A percentile compares a stretch with the other conserved stretches of the same genome.
phyloP scores from a whole-genome alignment of 164 flowering plant genomes.

The Kalanchoe fedtschenkoi region DNA sequence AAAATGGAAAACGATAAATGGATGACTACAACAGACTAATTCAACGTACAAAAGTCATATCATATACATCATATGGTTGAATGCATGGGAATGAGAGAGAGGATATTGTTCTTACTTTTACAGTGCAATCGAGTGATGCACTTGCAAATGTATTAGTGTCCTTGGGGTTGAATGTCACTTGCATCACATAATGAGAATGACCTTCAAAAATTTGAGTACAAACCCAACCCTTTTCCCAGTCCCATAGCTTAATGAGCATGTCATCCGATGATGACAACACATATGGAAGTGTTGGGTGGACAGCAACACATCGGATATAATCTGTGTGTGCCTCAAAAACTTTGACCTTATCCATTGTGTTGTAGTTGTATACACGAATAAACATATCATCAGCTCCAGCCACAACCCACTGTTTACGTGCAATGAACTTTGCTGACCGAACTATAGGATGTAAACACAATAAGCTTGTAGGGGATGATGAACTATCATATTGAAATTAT shows the following conservation, averaged over 20 bases:
- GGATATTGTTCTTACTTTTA: constrained; percentile 43
- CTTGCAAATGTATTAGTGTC: constrained; percentile 95
- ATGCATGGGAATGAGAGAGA: neutral
- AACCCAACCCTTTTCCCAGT: constrained; percentile 92
- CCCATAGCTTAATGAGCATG: constrained; percentile 92
- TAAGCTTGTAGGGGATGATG: neutral
- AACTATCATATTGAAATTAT: neutral
- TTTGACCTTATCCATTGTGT: constrained; percentile 90
- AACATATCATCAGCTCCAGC: constrained; percentile 96
- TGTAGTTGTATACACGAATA: constrained; percentile 93
- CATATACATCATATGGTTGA: neutral
- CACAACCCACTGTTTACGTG: constrained; percentile 93
- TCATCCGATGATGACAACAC: constrained; percentile 93
- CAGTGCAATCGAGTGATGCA: constrained; percentile 94
- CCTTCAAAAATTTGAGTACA: constrained; percentile 90
- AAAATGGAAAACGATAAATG: constrained; percentile 8
- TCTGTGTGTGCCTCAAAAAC: constrained; percentile 91
- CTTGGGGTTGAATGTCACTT: constrained; percentile 90
- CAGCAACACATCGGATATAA: constrained; percentile 81
- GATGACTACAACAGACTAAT: constrained; percentile 2
- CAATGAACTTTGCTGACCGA: constrained; percentile 81
- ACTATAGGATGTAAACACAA: constrained; percentile 33
- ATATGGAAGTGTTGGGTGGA: constrained; percentile 85
- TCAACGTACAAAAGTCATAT: neutral
- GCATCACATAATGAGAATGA: constrained; percentile 98